These are phyloP conservation scores for Suillus ampliporus DNA, from an alignment of 768 basidiomycete species.

Conservation along the genomic window DNA sequence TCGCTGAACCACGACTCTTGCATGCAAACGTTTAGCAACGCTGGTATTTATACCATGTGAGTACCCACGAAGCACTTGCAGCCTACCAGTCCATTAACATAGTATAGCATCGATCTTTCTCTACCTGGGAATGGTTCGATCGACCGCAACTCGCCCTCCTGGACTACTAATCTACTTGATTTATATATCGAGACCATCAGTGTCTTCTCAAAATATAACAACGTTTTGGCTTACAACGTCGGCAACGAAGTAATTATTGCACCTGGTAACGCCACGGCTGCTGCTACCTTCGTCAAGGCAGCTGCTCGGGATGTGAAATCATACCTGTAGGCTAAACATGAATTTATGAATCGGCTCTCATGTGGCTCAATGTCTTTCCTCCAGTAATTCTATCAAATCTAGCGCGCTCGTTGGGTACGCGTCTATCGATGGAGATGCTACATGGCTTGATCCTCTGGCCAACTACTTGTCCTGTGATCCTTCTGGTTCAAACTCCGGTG, in stretches of 20 bases:
- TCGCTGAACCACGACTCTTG: constrained; percentile 85
- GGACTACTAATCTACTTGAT: constrained; percentile 83
- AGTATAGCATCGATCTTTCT: constrained; percentile 78
- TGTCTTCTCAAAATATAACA: constrained; percentile 84
- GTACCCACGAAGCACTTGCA: constrained; percentile 31
- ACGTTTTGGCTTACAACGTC: constrained; percentile 87
- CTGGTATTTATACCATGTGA: constrained; percentile 90
- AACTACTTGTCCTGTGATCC: constrained; percentile 82
- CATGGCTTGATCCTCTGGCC: constrained; percentile 71
- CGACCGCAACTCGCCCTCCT: constrained; percentile 71
- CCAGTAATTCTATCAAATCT: constrained; percentile 67
- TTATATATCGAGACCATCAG: constrained; percentile 81
- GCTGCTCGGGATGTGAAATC: constrained; percentile 89
- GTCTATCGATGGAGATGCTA: constrained; percentile 73
- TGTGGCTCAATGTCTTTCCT: not conserved
- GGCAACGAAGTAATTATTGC: constrained; percentile 82
- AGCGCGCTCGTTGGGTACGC: constrained; percentile 82
- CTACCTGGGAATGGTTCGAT: constrained; percentile 88
- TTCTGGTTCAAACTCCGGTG: constrained; percentile 53
- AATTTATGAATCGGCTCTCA: not conserved
- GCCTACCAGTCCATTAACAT: constrained; percentile 17
- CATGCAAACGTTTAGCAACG: constrained; percentile 76
- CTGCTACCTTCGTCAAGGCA: constrained; percentile 85
- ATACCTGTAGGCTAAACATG: constrained; percentile 65
- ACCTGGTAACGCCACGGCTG: constrained; percentile 57